Base-by-base conservation (phyloP, 140 eudicot genomes). In the Cichorium intybus region DNA sequence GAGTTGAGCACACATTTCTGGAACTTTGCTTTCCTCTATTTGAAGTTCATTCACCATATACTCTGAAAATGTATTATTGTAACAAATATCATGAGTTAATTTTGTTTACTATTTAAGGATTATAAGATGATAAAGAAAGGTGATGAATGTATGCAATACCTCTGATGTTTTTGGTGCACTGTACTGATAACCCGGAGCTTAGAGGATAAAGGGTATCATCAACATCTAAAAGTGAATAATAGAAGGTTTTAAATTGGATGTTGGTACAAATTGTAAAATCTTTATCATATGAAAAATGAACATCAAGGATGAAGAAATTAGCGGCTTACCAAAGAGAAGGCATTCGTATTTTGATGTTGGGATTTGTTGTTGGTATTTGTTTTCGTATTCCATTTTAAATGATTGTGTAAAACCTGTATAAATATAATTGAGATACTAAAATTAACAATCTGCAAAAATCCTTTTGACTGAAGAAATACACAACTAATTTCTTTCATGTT, bases 161-260 rank as follows among this genome's bases (percentile, higher is more conserved):
- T 74, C 21, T 80, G 48, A 93, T 93, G 86, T 93, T 93, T 50
- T 79, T 80, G 55, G 97, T 69, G 79, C 85, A 75, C 45, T 93
- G 59, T 14, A 67, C 52, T 33, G 97, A 82, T 46, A 93, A 50
- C 14, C 99, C 99, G 64, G 94, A 93, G 60, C 87, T 81, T 21
- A 85, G 47, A 26, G 97, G 88, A 69, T 93, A 88, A 39, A 93
- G 90, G 56, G 99, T 93, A 74, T 93, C 96, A 81, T 92, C 99
- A 73, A 88, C 92, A 85, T 92, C 99, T 92, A 72, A 53, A 77
- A 75, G 39, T 22, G 17, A 60, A 43, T n/a, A 53, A 20, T n/a
- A 10, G 5, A 10, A 14, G 10, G 17, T 61, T 57, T 60, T 27
- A 54, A 62, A 11, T 46, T 28, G 56, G 14, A 15, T 41, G 17